Percentiles rank a stretch among this genome's conserved stretches.
Evolutionary conservation across 2,329 filamentous ascomycete species (phyloP).

Genomic region (Cladophialophora psammophila): DNA sequence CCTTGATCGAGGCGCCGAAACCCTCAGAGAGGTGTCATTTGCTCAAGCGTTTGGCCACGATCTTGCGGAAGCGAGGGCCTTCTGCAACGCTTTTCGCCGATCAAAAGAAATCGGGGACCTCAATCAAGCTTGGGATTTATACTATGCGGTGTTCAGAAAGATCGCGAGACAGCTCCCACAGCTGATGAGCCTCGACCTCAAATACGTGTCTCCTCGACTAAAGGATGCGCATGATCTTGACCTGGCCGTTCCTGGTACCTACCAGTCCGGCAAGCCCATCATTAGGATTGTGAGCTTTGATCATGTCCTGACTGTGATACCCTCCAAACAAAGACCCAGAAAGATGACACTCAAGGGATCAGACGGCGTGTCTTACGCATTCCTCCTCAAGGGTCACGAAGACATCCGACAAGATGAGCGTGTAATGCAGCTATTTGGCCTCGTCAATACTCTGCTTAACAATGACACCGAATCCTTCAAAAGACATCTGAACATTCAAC

Average conservation of each 20-base stretch:
- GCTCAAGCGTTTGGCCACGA: slow-evolving; percentile 96
- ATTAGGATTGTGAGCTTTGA: slow-evolving; percentile 91
- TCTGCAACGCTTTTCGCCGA: slow-evolving; percentile 89
- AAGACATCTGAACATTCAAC: slow-evolving; percentile 93
- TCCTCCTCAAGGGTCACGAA: slow-evolving; percentile 96
- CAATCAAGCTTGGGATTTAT: slow-evolving; percentile 98
- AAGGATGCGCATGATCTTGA: slow-evolving; percentile 85
- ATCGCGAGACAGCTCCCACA: slow-evolving; percentile 93
- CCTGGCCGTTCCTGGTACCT: slow-evolving; percentile 94
- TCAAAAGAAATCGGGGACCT: slow-evolving; percentile 92
- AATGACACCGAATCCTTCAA: slow-evolving; percentile 98
- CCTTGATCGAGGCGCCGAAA: slow-evolving; percentile 90
- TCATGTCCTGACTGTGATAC: slow-evolving; percentile 87
- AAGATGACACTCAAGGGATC: slow-evolving; percentile 88
- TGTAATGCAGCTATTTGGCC: slow-evolving; percentile 98
- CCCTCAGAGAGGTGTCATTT: slow-evolving; percentile 93
- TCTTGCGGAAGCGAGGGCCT: slow-evolving; percentile 91
- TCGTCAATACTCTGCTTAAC: slow-evolving; percentile 92
- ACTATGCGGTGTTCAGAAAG: slow-evolving; percentile 97
- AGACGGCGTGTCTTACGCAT: slow-evolving; percentile 86
- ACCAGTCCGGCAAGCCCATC: slow-evolving; percentile 79
- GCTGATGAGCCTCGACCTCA: slow-evolving; percentile 88
- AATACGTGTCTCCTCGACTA: slow-evolving; percentile 95
- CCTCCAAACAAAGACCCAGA: slow-evolving; percentile 93
- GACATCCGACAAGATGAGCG: slow-evolving; percentile 98